Evolutionary conservation across 352 stramenopile genomes (phyloP).

Genomic region (Albugo laibachii): DNA sequence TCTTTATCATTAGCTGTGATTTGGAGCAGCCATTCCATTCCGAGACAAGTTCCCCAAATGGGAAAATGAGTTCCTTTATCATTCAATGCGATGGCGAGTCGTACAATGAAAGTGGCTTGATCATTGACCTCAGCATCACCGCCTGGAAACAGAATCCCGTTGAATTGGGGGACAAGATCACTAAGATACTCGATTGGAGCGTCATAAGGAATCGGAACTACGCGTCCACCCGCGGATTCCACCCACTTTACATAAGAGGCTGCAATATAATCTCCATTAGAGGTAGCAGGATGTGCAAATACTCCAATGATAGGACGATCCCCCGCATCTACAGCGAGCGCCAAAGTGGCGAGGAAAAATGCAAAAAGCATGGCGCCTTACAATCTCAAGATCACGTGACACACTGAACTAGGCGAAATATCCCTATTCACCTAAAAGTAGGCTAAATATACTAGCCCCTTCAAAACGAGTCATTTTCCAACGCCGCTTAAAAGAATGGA

Average conservation of each 20-base stretch:
- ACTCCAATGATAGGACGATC: conserved; percentile 19
- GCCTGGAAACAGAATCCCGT: conserved; percentile 45
- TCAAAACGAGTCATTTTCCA: too few relatives aligned
- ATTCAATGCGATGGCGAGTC: conserved; percentile 41
- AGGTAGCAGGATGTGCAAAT: conserved; percentile 28
- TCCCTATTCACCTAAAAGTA: too few relatives aligned
- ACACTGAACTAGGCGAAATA: too few relatives aligned
- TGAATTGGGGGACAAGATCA: conserved; percentile 35
- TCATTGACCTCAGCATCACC: conserved; percentile 36
- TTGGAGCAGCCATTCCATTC: conserved; percentile 65
- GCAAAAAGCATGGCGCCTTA: too few relatives aligned
- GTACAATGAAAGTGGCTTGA: conserved; percentile 24
- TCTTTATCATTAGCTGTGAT: conserved; percentile 22
- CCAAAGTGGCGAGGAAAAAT: too few relatives aligned
- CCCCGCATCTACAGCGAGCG: too few relatives aligned
- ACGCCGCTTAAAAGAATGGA: conserved; percentile 2
- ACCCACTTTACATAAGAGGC: conserved; percentile 72
- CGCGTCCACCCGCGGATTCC: conserved; percentile 43
- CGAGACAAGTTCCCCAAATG: conserved; percentile 59
- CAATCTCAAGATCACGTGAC: too few relatives aligned
- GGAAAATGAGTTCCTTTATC: conserved; percentile 44
- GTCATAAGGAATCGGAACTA: conserved; percentile 56
- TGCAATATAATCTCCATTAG: conserved; percentile 53
- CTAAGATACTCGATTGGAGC: conserved; percentile 32
- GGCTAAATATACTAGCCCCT: too few relatives aligned